phyloP scores from a whole-genome alignment of 2,329 filamentous ascomycete genomes.

The Cercospora beticola region DNA sequence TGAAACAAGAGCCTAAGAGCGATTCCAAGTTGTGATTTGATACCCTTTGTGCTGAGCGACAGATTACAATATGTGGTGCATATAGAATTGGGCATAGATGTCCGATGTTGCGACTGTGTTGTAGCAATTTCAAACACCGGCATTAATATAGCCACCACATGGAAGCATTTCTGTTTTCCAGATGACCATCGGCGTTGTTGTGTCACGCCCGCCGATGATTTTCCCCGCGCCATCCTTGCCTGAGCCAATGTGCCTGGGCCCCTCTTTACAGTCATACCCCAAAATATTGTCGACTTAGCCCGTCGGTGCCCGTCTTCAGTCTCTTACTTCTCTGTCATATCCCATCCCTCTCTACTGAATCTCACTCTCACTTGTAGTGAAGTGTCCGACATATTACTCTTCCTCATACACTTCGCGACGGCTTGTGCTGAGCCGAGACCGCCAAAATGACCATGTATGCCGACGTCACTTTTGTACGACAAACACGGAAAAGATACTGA shows the following conservation, averaged over 20 bases:
- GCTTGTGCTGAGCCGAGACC: constrained; percentile 4
- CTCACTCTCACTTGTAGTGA: not conserved
- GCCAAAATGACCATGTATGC: constrained; percentile 16
- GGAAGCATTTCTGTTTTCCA: not conserved
- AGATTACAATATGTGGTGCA: not conserved
- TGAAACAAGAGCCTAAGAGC: constrained; percentile 43
- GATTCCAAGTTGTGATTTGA: constrained; percentile 23
- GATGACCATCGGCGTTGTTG: not conserved
- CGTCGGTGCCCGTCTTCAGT: not conserved
- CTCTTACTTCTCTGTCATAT: not conserved
- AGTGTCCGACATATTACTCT: not conserved
- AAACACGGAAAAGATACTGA: not conserved
- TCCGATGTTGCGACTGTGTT: not conserved
- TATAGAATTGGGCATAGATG: not conserved
- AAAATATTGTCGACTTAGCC: not conserved
- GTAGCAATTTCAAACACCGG: not conserved
- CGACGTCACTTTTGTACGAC: not conserved
- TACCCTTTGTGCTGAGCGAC: not conserved
- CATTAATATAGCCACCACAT: not conserved
- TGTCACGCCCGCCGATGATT: not conserved
- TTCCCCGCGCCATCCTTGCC: not conserved
- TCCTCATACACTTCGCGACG: not conserved
- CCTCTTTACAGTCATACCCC: constrained; percentile 2
- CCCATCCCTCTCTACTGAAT: not conserved
- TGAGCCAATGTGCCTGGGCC: not conserved